These are phyloP conservation scores for Tuber magnatum DNA, from an alignment of 495 filamentous ascomycete species.

Conservation along the genomic window DNA sequence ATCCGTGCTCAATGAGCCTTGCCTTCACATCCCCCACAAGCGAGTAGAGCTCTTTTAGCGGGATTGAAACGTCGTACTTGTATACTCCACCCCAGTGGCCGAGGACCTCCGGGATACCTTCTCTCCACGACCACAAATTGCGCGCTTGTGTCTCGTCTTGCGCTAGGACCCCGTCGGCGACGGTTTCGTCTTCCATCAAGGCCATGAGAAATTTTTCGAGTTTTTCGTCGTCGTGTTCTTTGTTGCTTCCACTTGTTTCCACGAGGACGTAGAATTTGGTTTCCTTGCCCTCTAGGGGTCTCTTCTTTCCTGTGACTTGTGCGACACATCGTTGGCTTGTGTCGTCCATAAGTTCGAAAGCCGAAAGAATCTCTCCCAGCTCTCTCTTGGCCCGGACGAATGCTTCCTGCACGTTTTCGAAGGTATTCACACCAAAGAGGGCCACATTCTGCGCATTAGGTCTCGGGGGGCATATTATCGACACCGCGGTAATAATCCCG, in stretches of 20 bases:
- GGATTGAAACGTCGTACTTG: constrained; percentile 97
- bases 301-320: constrained; percentile 64
- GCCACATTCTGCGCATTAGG: constrained; percentile 81
- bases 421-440: constrained; percentile 77
- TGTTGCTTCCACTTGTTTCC: constrained; percentile 89
- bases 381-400: constrained; percentile 82
- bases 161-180: constrained; percentile 80
- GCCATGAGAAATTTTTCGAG: constrained; percentile 78
- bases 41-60: constrained; percentile 74
- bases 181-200: constrained; percentile 75
- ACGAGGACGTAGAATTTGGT: constrained; percentile 94
- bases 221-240: constrained; percentile 84
- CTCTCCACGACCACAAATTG: constrained; percentile 83
- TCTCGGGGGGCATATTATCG: constrained; percentile 80
- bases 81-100: constrained; percentile 93
- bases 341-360: constrained; percentile 94
- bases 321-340: constrained; percentile 68
- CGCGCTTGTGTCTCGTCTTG: constrained; percentile 84
- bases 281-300: constrained; percentile 64
- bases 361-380: constrained; percentile 88
- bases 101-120: constrained; percentile 80
- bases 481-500: constrained; percentile 83
- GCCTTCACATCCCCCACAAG: constrained; percentile 76
- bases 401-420: constrained; percentile 72
- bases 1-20: constrained; percentile 61